phyloP scores from a whole-genome alignment of 495 filamentous ascomycete species.

The Aspergillus heteromorphus region DNA sequence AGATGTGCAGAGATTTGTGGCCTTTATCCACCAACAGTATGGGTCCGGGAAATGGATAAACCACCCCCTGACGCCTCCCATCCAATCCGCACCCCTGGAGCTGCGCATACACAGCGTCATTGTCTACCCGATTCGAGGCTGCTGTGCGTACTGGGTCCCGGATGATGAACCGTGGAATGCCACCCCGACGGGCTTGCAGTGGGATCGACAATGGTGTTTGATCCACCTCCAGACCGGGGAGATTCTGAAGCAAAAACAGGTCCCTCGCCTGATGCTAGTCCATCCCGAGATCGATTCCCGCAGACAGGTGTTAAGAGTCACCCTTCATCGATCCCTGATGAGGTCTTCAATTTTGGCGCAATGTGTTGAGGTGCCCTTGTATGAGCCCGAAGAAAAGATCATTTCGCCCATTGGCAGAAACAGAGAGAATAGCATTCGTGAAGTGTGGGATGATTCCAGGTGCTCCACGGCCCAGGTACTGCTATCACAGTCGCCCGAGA shows the following conservation, averaged over 20 bases:
- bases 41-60: neutral
- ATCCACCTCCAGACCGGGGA: neutral
- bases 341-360: too few relatives aligned
- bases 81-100: neutral
- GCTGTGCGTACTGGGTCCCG: neutral
- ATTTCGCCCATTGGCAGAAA: too few relatives aligned
- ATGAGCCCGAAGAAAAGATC: too few relatives aligned
- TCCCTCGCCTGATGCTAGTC: slow-evolving; percentile 2
- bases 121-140: slow-evolving; percentile 4
- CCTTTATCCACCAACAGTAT: slow-evolving; percentile 21
- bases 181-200: neutral
- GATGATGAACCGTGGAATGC: neutral
- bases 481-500: too few relatives aligned
- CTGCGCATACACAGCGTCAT: neutral
- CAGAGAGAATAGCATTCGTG: too few relatives aligned
- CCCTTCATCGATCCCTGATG: too few relatives aligned
- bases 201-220: slow-evolving; percentile 6
- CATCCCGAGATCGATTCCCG: slow-evolving; percentile 1
- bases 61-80: neutral
- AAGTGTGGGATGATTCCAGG: too few relatives aligned
- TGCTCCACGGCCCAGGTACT: too few relatives aligned
- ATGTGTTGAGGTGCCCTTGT: too few relatives aligned
- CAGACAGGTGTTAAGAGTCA: too few relatives aligned
- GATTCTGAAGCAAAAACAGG: neutral
- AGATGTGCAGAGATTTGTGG: slow-evolving; percentile 55